Evolutionary conservation across 345 rosid genomes (phyloP), one percentile per base, ranked within the genome.

Genomic region (Hirschfeldia incana): DNA sequence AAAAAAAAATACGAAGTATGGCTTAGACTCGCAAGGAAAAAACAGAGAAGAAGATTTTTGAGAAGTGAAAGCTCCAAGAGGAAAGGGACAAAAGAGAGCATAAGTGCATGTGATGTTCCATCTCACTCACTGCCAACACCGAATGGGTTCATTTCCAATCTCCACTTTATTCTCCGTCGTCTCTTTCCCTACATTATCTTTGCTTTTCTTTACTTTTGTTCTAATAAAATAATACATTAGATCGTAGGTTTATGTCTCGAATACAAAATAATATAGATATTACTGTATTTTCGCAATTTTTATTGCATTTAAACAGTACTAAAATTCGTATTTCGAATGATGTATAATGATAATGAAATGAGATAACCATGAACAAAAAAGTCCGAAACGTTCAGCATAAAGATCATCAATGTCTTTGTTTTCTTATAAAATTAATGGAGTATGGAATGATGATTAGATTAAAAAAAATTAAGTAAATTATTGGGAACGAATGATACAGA

Each of bases 11-110:
- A 73, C 11, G 78, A 51, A 59, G 62, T 58, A 11, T 62, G 55
- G 34, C 32, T 8, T 70, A 27, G 46, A 55, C 36, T 71, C 26
- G 67, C 27, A 42, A 78, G 73, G 71, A 69, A 65, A 60, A 69
- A 61, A 68, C 0, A 3, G 37, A 59, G 73, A 66, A 73, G 78
- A 66, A 60, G 74, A 12, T 6, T 60, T 33, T 26, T 4, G 71
- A 70, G 79, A 86, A 79, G 78, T 84, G 89, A 89, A 89, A 86
- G 81, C 77, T 84, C 91, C 92, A 91, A 86, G 88, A 77, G 87
- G 85, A 83, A 88, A 80, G 77, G 80, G 92, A 89, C 91, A 92
- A 84, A 85, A 86, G 49, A 80, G 75, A 70, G 79, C 79, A 80
- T 57, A 75, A 80, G 75, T 72, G 87, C 91, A 88, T 88, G 91